Evolutionary conservation across 2,329 filamentous ascomycete species (phyloP), one percentile per base, ranked within the genome.

Genomic region (Sclerotinia nivalis): DNA sequence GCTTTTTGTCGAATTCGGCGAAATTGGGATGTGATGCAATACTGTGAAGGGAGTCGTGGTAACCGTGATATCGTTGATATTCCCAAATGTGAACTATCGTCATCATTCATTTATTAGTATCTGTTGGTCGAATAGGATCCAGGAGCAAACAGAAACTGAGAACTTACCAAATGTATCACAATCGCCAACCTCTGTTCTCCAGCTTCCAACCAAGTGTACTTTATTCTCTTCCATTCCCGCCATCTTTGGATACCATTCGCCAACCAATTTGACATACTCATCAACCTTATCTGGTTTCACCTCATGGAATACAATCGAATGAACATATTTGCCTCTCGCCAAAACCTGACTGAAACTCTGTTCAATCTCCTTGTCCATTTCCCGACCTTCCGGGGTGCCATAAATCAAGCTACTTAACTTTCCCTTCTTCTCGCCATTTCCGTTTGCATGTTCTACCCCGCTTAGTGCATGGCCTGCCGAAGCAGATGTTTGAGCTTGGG

Each of bases 51-150:
- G 96, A 98, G 71, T 91, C 89, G 81, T 99, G 96, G 81, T 98
- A 98, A 72, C 96, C 96, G 76, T 94, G 87, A 82, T 98, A 99
- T 77, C 94, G 91, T 82, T 98, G 94, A 81, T 99, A 99, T 81
- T 99, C 96, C 96, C 96, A 99, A 78, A 99, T 99, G 80, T 99
- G 96, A 65, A 99, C 96, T 98, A 76, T 37, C n/a, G 74, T 65
- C 66, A 69, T 73, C 9, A 75, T 68, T 55, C n/a, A 43, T 59
- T 7, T 25, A 31, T 28, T 58, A 54, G 25, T 22, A 9, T 64
- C n/a, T 64, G 31, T 8, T 40, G 31, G 22, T 13, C 7, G 6
- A 31, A 54, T 40, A 52, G 13, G n/a, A 20, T 37, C 25, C n/a
- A 12, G 25, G 9, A 25, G 18, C n/a, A 7, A 45, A 56, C 4